phyloP scores from a whole-genome alignment of 306 rosid species.

The Rosa persica region DNA sequence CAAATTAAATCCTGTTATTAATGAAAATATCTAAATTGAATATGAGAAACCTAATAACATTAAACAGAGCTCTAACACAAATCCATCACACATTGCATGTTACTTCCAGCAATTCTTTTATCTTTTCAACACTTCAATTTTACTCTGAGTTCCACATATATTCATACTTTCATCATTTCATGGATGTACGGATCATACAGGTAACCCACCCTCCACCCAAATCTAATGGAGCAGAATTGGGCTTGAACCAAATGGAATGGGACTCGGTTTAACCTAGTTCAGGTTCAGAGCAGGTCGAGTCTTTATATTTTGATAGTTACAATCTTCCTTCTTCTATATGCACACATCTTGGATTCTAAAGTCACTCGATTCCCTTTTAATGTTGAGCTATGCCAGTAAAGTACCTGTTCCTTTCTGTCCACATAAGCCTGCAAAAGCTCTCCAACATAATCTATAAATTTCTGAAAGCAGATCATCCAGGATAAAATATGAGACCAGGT shows the following conservation, averaged over 20 bases:
- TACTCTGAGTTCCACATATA: not conserved
- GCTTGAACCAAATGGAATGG: not conserved
- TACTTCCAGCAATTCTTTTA: constrained; percentile 3
- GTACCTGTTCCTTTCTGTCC: constrained; percentile 97
- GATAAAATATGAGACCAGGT: constrained; percentile 23
- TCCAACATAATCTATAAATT: constrained; percentile 89
- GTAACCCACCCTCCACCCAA: not conserved
- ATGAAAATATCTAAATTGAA: not conserved
- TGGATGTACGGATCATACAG: not conserved
- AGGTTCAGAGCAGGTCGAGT: not conserved
- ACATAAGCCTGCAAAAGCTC: constrained; percentile 92
- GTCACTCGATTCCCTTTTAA: not conserved
- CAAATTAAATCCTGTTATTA: constrained; percentile 4
- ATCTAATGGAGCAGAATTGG: not conserved
- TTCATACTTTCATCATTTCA: not conserved
- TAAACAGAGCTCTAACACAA: not conserved
- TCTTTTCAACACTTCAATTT: not conserved
- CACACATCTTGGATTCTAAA: not conserved
- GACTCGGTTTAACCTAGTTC: not conserved
- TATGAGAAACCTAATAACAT: not conserved
- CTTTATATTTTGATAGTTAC: constrained; percentile 1
- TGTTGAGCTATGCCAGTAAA: constrained; percentile 23
- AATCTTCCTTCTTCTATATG: not conserved
- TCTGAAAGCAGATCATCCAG: constrained; percentile 54
- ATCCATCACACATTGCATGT: not conserved